phyloP scores from a whole-genome alignment of 2,329 filamentous ascomycete species.

The Cadophora sp. region DNA sequence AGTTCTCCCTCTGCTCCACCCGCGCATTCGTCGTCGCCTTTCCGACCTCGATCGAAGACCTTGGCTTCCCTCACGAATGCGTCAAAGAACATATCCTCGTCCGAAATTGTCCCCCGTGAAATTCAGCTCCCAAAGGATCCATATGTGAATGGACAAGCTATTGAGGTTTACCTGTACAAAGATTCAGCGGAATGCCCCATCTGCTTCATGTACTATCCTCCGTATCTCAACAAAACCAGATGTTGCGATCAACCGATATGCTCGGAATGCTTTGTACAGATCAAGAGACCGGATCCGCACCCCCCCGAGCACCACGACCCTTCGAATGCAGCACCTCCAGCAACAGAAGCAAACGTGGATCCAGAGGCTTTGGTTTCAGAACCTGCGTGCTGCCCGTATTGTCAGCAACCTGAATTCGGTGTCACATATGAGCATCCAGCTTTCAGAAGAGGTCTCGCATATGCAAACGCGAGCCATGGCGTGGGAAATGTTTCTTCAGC shows the following conservation, averaged over 20 bases:
- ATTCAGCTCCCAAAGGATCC: slow-evolving; percentile 81
- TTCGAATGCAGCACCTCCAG: slow-evolving; percentile 42
- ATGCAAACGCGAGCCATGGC: slow-evolving; percentile 60
- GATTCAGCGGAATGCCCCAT: slow-evolving; percentile 91
- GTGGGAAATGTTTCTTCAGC: slow-evolving; percentile 67
- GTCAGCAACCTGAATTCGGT: slow-evolving; percentile 92
- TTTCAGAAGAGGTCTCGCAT: slow-evolving; percentile 83
- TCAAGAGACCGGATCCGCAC: slow-evolving; percentile 92
- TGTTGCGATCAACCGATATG: slow-evolving; percentile 97
- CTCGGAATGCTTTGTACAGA: slow-evolving; percentile 98
- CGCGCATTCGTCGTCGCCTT: slow-evolving; percentile 59
- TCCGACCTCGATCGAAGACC: slow-evolving; percentile 88
- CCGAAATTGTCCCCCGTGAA: slow-evolving; percentile 79
- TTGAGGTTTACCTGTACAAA: slow-evolving; percentile 95
- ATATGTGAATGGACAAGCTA: slow-evolving; percentile 90
- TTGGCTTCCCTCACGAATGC: slow-evolving; percentile 78
- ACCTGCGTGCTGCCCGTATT: slow-evolving; percentile 92
- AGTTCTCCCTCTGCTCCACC: slow-evolving; percentile 51
- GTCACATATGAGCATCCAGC: slow-evolving; percentile 92
- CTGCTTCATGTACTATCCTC: slow-evolving; percentile 95
- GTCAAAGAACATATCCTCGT: slow-evolving; percentile 75
- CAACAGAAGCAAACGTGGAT: slow-evolving; percentile 39
- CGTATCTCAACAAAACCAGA: slow-evolving; percentile 90
- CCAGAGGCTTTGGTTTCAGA: slow-evolving; percentile 83
- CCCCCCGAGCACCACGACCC: slow-evolving; percentile 69